These are phyloP conservation scores for Quercus engelmannii DNA, from an alignment of 306 rosid species.

Conservation along the genomic window DNA sequence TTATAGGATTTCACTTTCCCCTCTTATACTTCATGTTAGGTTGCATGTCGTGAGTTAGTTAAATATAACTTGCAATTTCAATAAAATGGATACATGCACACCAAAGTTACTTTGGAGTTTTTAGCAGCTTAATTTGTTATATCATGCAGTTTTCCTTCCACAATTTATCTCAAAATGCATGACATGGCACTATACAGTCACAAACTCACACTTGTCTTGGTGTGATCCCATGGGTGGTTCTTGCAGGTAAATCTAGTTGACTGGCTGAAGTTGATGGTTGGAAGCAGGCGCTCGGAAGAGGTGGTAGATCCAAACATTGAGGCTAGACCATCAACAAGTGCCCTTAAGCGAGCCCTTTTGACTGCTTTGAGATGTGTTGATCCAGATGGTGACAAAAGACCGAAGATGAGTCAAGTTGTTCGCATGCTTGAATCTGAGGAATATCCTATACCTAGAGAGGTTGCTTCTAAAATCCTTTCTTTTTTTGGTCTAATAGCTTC, in stretches of 20 bases:
- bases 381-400: constrained; percentile 82
- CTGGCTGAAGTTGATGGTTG: constrained; percentile 97
- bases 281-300: constrained; percentile 82
- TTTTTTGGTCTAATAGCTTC: background rate
- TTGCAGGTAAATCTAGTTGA: constrained; percentile 90
- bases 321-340: constrained; percentile 79
- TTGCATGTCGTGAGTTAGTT: background rate
- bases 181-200: background rate
- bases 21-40: background rate
- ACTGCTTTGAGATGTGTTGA: constrained; percentile 96
- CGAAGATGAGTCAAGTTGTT: constrained; percentile 89
- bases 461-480: constrained; percentile 29
- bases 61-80: constrained; percentile 8
- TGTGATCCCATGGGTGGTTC: constrained; percentile 11
- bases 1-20: background rate
- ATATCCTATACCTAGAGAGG: constrained; percentile 88
- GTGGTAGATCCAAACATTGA: constrained; percentile 89
- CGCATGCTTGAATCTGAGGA: constrained; percentile 97
- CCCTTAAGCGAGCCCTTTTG: constrained; percentile 78
- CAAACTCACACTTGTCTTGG: background rate
- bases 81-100: background rate
- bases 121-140: background rate
- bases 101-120: constrained; percentile 6
- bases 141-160: background rate
- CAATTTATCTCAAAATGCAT: constrained; percentile 1